Evolutionary conservation across 352 stramenopile genomes (phyloP).

Genomic region (Lagenidium giganteum): DNA sequence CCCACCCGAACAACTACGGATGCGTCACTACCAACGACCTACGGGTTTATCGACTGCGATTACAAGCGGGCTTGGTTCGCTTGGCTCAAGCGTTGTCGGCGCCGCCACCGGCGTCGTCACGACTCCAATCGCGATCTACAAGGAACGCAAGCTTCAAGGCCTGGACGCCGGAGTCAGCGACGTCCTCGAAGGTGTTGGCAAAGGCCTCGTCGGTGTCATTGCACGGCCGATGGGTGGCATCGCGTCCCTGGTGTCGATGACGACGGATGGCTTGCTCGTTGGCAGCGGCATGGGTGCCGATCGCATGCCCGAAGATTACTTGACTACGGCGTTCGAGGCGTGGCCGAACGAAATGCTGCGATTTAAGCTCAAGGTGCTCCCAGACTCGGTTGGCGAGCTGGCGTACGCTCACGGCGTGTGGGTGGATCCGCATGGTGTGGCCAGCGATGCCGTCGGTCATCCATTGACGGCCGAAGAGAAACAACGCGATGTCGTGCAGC

Average conservation of each 20-base stretch:
- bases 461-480: slow-evolving; percentile 4
- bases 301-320: slow-evolving; percentile 21
- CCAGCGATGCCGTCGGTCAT: slow-evolving; percentile 13
- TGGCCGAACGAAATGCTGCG: slow-evolving; percentile 63
- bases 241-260: slow-evolving; percentile 69
- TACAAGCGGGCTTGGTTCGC: slow-evolving; percentile 52
- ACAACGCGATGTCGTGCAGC: slow-evolving; percentile 21
- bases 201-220: slow-evolving; percentile 75
- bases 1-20: slow-evolving; percentile 47
- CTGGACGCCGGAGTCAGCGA: slow-evolving; percentile 53
- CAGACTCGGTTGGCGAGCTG: slow-evolving; percentile 40
- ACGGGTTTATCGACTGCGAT: slow-evolving; percentile 60
- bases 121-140: slow-evolving; percentile 71
- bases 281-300: slow-evolving; percentile 42
- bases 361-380: slow-evolving; percentile 74
- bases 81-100: slow-evolving; percentile 73
- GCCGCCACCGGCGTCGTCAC: slow-evolving; percentile 71
- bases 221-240: slow-evolving; percentile 73
- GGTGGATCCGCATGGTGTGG: slow-evolving; percentile 27
- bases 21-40: slow-evolving; percentile 59
- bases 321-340: slow-evolving; percentile 33
- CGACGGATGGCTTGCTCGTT: slow-evolving; percentile 71
- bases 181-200: slow-evolving; percentile 65
- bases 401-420: slow-evolving; percentile 66
- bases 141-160: slow-evolving; percentile 58